phyloP scores from a whole-genome alignment of 352 stramenopile genomes.

The Albugo candida region DNA sequence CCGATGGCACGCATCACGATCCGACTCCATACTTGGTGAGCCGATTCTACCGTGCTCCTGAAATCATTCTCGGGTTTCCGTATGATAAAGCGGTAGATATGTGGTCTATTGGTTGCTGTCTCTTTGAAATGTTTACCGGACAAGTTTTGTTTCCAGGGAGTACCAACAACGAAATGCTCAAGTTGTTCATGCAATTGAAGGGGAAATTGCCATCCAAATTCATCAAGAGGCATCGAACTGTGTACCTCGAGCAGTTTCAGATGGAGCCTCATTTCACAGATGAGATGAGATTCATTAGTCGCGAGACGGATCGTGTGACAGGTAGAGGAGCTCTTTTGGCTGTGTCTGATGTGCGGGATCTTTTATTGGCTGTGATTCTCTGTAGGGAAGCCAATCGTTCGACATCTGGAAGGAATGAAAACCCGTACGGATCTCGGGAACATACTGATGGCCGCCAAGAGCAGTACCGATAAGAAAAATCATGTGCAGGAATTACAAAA shows the following conservation, averaged over 20 bases:
- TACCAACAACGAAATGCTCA: slow-evolving; percentile 97
- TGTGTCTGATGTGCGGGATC: neutral
- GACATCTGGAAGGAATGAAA: slow-evolving; percentile 49
- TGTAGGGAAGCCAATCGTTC: slow-evolving; percentile 46
- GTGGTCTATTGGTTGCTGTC: slow-evolving; percentile 92
- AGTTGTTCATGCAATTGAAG: slow-evolving; percentile 93
- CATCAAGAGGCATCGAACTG: slow-evolving; percentile 59
- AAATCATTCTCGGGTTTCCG: slow-evolving; percentile 78
- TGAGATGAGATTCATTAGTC: slow-evolving; percentile 70
- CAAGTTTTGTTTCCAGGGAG: slow-evolving; percentile 92
- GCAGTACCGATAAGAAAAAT: slow-evolving; percentile 40
- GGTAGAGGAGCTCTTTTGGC: slow-evolving; percentile 17
- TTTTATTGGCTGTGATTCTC: slow-evolving; percentile 4
- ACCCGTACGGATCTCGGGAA: slow-evolving; percentile 29
- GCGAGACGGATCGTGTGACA: slow-evolving; percentile 59
- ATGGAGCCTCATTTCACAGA: slow-evolving; percentile 79
- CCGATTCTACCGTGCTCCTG: slow-evolving; percentile 95
- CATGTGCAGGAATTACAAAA: slow-evolving; percentile 38
- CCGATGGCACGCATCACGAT: slow-evolving; percentile 80
- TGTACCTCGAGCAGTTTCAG: slow-evolving; percentile 61
- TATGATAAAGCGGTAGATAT: slow-evolving; percentile 96
- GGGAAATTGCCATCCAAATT: slow-evolving; percentile 72
- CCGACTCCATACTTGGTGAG: slow-evolving; percentile 97
- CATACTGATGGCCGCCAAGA: slow-evolving; percentile 38
- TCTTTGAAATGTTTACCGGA: slow-evolving; percentile 97